Percentiles rank a stretch among this genome's conserved stretches.
These are phyloP conservation scores for Myxozyma udenii DNA, from an alignment of 805 yeast genomes.

Conservation along the genomic window DNA sequence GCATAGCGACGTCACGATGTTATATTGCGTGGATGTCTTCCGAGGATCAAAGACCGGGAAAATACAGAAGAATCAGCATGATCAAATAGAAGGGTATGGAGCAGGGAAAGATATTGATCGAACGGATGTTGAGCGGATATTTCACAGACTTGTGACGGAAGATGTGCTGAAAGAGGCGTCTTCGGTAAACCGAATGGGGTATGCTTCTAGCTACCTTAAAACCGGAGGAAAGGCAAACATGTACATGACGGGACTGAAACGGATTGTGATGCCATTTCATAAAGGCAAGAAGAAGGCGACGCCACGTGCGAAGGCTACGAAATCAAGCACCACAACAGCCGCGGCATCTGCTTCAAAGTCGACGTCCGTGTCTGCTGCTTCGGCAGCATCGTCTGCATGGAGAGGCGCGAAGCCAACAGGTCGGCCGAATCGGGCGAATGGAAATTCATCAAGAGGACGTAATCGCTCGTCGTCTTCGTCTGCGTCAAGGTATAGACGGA, in stretches of 20 bases:
- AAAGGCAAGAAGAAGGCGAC: conserved; percentile 4
- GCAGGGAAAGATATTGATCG: conserved; percentile 61
- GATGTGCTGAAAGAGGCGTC: conserved; percentile 68
- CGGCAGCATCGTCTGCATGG: background rate
- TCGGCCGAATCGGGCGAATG: background rate
- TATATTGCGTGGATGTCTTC: conserved; percentile 78
- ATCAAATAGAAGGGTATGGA: conserved; percentile 62
- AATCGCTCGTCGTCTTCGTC: background rate
- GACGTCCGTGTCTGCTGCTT: background rate
- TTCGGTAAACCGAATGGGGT: conserved; percentile 70
- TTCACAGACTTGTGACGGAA: conserved; percentile 69
- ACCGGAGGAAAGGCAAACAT: conserved; percentile 43
- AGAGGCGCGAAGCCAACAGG: background rate
- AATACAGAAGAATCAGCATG: conserved; percentile 61
- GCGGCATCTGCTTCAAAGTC: background rate
- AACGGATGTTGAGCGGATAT: conserved; percentile 73
- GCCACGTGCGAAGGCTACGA: conserved; percentile 1
- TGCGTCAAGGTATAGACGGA: background rate
- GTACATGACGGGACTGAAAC: conserved; percentile 15
- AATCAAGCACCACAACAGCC: background rate
- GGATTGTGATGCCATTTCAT: conserved; percentile 18
- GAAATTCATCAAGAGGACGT: background rate
- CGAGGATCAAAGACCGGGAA: conserved; percentile 67
- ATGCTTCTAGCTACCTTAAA: conserved; percentile 70
- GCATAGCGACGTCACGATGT: conserved; percentile 59